A percentile compares a stretch with the other conserved stretches of the same genome.
phyloP scores from a whole-genome alignment of 2,329 filamentous ascomycete genomes.

The Pseudogymnoascus sp. region DNA sequence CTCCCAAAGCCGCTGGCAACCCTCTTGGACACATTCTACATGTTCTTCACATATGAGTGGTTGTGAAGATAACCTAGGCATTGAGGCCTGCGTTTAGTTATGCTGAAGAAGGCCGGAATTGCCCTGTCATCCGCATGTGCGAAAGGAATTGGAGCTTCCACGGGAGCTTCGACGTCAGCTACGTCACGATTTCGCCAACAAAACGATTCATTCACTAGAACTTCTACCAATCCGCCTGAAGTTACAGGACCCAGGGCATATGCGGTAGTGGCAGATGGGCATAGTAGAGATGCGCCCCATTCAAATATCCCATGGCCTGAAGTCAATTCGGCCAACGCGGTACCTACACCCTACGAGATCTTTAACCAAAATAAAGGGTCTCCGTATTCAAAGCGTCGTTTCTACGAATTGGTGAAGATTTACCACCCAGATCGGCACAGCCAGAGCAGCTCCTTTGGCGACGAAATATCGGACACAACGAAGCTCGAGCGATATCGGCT shows the following conservation, averaged over 20 bases:
- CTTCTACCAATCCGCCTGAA: constrained; percentile 11
- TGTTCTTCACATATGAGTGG: not conserved
- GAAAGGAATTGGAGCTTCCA: constrained; percentile 28
- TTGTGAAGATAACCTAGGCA: not conserved
- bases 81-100: constrained; percentile 22
- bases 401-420: constrained; percentile 86
- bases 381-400: constrained; percentile 74
- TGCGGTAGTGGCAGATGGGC: constrained; percentile 30
- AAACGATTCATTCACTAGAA: constrained; percentile 13
- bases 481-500: constrained; percentile 86
- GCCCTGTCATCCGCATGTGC: constrained; percentile 32
- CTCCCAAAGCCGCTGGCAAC: not conserved
- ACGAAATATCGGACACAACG: constrained; percentile 48
- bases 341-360: constrained; percentile 78
- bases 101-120: constrained; percentile 39
- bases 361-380: constrained; percentile 53
- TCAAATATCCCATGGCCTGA: constrained; percentile 26
- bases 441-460: constrained; percentile 30
- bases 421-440: constrained; percentile 78
- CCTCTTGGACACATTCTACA: constrained; percentile 11
- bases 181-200: constrained; percentile 23
- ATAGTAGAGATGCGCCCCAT: constrained; percentile 30
- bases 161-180: constrained; percentile 21
- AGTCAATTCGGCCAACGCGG: constrained; percentile 20
- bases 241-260: constrained; percentile 25